Percentiles rank a stretch among this genome's conserved stretches.
Evolutionary conservation across 345 rosid species (phyloP).

Genomic region (Microcos paniculata): DNA sequence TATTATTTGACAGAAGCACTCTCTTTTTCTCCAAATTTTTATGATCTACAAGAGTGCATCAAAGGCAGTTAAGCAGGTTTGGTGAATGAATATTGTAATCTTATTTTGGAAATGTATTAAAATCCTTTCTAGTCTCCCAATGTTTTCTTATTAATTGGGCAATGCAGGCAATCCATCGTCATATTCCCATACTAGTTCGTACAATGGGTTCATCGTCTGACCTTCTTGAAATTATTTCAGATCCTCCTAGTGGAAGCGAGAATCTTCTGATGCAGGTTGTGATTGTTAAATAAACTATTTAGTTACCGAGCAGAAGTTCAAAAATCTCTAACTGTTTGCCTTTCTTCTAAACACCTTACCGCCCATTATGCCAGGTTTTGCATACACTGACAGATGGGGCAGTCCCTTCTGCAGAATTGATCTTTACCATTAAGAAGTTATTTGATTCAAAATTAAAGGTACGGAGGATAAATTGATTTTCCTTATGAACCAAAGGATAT

Average conservation of each 20-base stretch:
- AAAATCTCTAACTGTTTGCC: constrained; percentile 15
- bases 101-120: constrained; percentile 7
- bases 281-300: constrained; percentile 12
- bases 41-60: constrained; percentile 57
- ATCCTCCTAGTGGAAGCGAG: constrained; percentile 90
- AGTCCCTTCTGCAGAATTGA: constrained; percentile 74
- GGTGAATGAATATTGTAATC: constrained; percentile 17
- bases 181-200: constrained; percentile 89
- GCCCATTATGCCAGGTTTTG: constrained; percentile 61
- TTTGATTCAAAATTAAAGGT: constrained; percentile 93
- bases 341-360: constrained; percentile 11
- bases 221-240: constrained; percentile 88
- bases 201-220: constrained; percentile 93
- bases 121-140: constrained; percentile 7
- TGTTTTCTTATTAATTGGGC: constrained; percentile 20
- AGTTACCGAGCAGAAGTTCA: constrained; percentile 6
- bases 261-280: constrained; percentile 83
- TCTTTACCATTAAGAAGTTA: constrained; percentile 70
- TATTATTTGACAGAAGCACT: constrained; percentile 75
- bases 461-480: constrained; percentile 18
- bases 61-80: constrained; percentile 78
- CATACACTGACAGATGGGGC: constrained; percentile 80
- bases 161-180: constrained; percentile 85
- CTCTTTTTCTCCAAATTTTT: constrained; percentile 83
- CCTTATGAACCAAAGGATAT: background rate